These are phyloP conservation scores for Monosporascus sp. DNA, from an alignment of 2,329 filamentous ascomycete genomes.

Conservation along the genomic window DNA sequence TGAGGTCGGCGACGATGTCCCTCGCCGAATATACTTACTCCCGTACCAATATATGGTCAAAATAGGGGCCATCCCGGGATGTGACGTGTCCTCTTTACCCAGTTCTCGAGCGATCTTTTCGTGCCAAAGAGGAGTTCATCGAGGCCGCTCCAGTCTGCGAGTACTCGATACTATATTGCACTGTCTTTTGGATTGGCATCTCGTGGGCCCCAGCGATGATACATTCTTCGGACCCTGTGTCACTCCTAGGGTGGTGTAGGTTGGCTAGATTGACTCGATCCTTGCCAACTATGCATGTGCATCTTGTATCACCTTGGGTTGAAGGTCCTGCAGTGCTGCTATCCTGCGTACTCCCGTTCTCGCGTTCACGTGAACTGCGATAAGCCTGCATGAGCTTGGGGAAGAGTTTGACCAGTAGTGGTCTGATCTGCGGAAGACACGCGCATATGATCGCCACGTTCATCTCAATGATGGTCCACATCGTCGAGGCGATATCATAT, in stretches of 20 bases:
- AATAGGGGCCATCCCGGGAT: no score
- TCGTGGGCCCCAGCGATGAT: conserved; percentile 12
- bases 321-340: neutral
- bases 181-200: conserved; percentile 22
- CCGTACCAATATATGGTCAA: no score
- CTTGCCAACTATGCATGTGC: conserved; percentile 12
- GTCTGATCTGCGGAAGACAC: conserved; percentile 29
- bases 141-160: conserved; percentile 4
- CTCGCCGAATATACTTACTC: no score
- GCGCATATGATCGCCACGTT: conserved; percentile 32
- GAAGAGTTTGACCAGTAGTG: conserved; percentile 23
- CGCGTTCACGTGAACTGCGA: neutral
- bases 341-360: no score
- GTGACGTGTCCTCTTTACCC: no score
- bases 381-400: conserved; percentile 21
- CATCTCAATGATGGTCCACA: conserved; percentile 35
- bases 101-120: no score
- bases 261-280: conserved; percentile 13
- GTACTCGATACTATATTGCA: conserved; percentile 25
- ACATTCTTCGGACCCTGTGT: conserved; percentile 13
- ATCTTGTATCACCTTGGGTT: conserved; percentile 9
- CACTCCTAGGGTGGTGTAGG: conserved; percentile 7
- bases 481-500: conserved; percentile 28
- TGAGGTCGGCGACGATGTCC: no score
- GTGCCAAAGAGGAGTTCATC: no score